Percentiles rank a stretch among this genome's conserved stretches.
phyloP scores from a whole-genome alignment of 345 rosid genomes.

The Acer negundo region DNA sequence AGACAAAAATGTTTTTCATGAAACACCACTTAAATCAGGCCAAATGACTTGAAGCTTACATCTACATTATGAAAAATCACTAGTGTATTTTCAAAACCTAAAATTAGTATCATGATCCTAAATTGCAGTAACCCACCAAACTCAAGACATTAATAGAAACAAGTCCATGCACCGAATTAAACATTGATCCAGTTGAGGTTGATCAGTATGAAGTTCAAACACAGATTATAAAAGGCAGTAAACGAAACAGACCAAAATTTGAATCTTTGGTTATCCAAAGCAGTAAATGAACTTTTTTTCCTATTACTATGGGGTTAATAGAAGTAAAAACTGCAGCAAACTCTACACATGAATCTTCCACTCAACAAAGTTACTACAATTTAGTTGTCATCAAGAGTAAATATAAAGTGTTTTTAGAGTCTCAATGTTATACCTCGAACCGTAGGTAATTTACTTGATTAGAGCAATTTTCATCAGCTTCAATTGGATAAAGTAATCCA shows the following conservation, averaged over 20 bases:
- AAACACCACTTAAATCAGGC: not conserved
- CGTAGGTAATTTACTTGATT: conserved; percentile 49
- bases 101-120: no score
- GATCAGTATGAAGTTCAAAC: not conserved
- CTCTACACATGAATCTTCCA: not conserved
- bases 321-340: not conserved
- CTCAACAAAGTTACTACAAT: not conserved
- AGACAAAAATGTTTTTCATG: not conserved
- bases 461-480: conserved; percentile 35
- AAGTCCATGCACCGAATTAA: not conserved
- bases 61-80: not conserved
- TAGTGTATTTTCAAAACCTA: not conserved
- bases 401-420: not conserved
- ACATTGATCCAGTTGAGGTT: not conserved
- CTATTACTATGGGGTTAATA: not conserved
- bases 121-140: no score
- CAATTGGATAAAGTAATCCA: conserved; percentile 35
- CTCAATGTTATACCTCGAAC: conserved; percentile 64
- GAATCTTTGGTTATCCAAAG: not conserved
- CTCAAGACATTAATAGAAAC: not conserved
- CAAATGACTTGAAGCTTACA: no score
- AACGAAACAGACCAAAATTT: not conserved
- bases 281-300: not conserved
- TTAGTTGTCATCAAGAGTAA: not conserved
- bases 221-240: not conserved